Base-by-base conservation (phyloP, 2,329 filamentous ascomycete genomes). In the Xylariaceae sp. region DNA sequence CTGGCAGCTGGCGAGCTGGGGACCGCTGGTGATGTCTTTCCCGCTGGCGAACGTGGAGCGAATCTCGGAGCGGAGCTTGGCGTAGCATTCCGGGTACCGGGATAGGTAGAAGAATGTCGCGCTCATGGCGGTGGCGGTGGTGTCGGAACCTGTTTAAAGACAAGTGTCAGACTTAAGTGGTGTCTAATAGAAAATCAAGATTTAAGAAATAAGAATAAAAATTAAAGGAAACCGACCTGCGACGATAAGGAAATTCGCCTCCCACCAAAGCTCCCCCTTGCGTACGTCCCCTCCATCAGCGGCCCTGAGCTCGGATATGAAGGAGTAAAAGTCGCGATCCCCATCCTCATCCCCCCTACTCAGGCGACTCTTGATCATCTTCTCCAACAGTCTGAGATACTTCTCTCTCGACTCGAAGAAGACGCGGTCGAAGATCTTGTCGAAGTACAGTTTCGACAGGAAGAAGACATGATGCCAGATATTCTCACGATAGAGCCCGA, bases 391-490 rank as follows among this genome's bases (percentile, higher is more conserved):
- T 12, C 16, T 31, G 5, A 31, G 23, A 24, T 43, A 50, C 15
- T 34, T 38, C n/a, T 33, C 36, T 21, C 37, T 33, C 17, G 23
- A 27, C n/a, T 28, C 18, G 16, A 18, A 35, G 9, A 17, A 29
- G 12, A 35, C 6, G 13, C 39, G 5, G 11, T 27, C 11, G 12
- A 36, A 13, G 14, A 50, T 8, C 11, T 37, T 30, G 12, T 51
- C 32, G 0, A 51, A 17, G 1, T 37, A 31, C 7, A 44, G 29
- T 19, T 45, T 43, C 12, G 43, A 44, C 1, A 52, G 18, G 5
- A 46, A 11, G 2, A 48, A 48, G 1, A 39, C 45, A 29, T 51
- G 42, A 42, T 51, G 48, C 27, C 40, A 50, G 9, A 17, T 16
- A 15, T 51, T 50, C 28, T 32, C 28, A 5, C 33, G 41, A 29